Evolutionary conservation across 2,329 filamentous ascomycete genomes (phyloP).

Genomic region (Neonectria ditissima): DNA sequence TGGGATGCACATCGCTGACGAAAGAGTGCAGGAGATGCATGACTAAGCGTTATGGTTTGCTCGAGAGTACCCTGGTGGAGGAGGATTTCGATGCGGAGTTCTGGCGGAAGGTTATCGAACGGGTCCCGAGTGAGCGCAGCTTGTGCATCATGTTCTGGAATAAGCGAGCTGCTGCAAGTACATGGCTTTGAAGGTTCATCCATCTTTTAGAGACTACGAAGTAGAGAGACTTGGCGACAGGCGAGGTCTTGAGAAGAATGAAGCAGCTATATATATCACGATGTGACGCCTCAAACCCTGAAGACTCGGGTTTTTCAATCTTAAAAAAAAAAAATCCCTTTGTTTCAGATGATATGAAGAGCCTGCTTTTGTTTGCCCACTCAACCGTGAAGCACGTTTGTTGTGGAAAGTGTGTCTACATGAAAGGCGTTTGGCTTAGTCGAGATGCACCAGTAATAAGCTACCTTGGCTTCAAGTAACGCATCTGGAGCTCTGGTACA

Average conservation of each 20-base stretch:
- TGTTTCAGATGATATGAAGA: neutral
- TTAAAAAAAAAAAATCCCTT: neutral
- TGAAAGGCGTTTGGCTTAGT: constrained; percentile 1
- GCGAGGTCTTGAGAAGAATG: neutral
- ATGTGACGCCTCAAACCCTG: neutral
- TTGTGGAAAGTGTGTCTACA: neutral
- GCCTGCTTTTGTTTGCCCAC: neutral
- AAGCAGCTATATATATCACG: neutral
- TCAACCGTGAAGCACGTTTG: neutral
- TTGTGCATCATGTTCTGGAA: neutral
- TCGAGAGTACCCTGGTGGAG: neutral
- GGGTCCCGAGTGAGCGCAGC: neutral
- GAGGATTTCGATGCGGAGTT: neutral
- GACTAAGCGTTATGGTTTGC: constrained; percentile 14
- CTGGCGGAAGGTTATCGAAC: neutral
- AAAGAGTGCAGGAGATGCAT: constrained; percentile 18
- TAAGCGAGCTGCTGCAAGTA: neutral
- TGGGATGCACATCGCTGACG: constrained; percentile 22
- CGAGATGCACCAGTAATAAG: neutral
- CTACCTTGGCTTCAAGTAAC: neutral
- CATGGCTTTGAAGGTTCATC: neutral
- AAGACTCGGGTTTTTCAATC: neutral
- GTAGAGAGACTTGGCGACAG: neutral
- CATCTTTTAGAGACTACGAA: neutral
- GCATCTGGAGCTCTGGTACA: neutral